Conservation (phyloP, 129 eudicot genomes). For the Rutidosis leptorrhynchoides region DNA sequence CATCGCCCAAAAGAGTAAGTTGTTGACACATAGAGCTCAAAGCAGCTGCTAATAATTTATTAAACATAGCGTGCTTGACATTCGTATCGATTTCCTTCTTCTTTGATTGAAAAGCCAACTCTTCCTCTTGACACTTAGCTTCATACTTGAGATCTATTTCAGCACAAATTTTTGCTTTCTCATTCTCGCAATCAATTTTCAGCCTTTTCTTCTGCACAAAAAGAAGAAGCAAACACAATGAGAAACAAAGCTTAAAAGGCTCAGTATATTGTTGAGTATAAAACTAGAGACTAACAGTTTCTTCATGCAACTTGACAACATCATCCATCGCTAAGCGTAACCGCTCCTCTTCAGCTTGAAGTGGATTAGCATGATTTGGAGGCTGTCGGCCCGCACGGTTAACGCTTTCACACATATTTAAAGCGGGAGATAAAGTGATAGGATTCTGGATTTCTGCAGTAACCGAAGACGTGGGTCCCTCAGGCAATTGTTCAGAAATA, state of each 20-base stretch:
- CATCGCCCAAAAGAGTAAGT: conserved; percentile 34
- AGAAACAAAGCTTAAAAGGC: background rate
- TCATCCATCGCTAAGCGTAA: conserved; percentile 32
- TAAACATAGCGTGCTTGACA: conserved; percentile 42
- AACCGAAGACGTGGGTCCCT: conserved; percentile 13
- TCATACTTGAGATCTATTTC: conserved; percentile 53
- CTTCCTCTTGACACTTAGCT: conserved; percentile 44
- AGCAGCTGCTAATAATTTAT: conserved; percentile 56
- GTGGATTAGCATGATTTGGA: conserved; percentile 47
- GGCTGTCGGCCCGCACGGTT: conserved; percentile 23
- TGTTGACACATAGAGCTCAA: conserved; percentile 62
- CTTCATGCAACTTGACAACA: conserved; percentile 35
- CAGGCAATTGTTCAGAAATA: background rate
- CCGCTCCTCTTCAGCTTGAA: conserved; percentile 53
- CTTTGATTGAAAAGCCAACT: conserved; percentile 40
- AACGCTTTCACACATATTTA: conserved; percentile 15
- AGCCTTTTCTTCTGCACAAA: conserved; percentile 56
- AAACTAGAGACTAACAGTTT: conserved; percentile 47
- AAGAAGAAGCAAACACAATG: conserved; percentile 18
- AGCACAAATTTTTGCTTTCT: conserved; percentile 46
- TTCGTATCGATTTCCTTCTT: conserved; percentile 53
- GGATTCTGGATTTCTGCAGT: conserved; percentile 23
- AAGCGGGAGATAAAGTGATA: conserved; percentile 12
- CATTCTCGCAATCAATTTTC: conserved; percentile 61
- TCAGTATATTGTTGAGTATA: background rate